phyloP scores from a whole-genome alignment of 2,329 filamentous ascomycete species.

The Cladophialophora psammophila region DNA sequence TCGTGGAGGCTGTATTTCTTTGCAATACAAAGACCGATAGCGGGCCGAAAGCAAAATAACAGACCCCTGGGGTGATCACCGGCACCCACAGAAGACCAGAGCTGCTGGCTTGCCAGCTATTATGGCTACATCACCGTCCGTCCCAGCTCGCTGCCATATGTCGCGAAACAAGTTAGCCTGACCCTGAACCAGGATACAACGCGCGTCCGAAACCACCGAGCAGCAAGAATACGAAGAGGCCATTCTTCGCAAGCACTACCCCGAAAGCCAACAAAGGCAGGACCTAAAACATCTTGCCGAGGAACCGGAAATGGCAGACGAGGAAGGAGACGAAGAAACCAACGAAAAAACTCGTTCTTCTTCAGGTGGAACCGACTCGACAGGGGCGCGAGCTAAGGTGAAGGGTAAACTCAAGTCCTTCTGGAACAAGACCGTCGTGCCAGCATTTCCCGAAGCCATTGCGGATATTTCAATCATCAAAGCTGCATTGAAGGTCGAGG shows the following conservation, averaged over 20 bases:
- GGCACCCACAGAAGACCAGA: neutral
- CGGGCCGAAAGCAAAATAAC: neutral
- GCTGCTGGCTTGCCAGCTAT: neutral
- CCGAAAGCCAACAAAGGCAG: constrained; percentile 1
- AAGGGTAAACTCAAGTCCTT: constrained; percentile 31
- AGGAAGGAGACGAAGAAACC: constrained; percentile 1
- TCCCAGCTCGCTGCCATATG: neutral
- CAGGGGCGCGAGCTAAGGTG: constrained; percentile 11
- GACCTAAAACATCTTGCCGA: constrained; percentile 19
- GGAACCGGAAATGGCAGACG: neutral
- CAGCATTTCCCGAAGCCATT: constrained; percentile 32
- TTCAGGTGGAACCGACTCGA: neutral
- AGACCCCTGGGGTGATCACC: neutral
- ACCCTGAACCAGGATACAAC: constrained; percentile 12
- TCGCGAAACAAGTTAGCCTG: neutral
- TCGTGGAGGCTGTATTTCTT: neutral
- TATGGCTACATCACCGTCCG: constrained; percentile 10
- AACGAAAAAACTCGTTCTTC: neutral
- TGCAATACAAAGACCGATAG: neutral
- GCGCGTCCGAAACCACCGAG: constrained; percentile 23
- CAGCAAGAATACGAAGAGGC: constrained; percentile 29
- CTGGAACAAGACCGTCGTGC: constrained; percentile 33
- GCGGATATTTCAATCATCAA: constrained; percentile 31
- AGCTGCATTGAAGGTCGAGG: constrained; percentile 28
- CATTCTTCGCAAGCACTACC: constrained; percentile 27